Base-by-base conservation (phyloP, 495 filamentous ascomycete species). In the Parathielavia hyrcaniae region DNA sequence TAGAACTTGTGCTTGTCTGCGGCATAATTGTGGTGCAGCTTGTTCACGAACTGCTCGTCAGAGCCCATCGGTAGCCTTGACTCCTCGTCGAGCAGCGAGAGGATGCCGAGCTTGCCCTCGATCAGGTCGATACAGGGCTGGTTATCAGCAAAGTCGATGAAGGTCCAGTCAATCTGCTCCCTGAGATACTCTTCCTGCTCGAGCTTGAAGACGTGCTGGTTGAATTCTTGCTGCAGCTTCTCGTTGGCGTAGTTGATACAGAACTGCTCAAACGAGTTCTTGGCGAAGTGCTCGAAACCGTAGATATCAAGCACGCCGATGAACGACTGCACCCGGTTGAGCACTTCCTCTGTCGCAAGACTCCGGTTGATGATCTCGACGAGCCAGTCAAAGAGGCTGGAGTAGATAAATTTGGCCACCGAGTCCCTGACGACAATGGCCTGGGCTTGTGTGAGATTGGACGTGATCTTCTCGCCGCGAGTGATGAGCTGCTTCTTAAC, bases 231-330 rank as follows among this genome's bases (percentile, higher is more conserved):
- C 68, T 99, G 93, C 36, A 99, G 76, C 72, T 99, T 99, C 73
- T 99, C 93, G 73, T 99, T 99, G 69, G 93, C 93, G 64, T 97
- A 99, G 75, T 99, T 99, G 81, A 99, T 99, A 71, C 93, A 99
- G 72, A 99, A 99, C 71, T 99, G 93, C 73, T 99, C 93, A 65
- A 99, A 99, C 10, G 95, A 97, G 77, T 99, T 99, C 77, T 96
- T 97, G 50, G 95, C 92, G 66, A 99, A 99, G 74, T 99, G 93
- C 72, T 99, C 93, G 70, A 99, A 99, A 44, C 93, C 93, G 77
- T 99, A 99, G 63, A 99, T 99, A 89, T 99, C 93, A 53, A 99
- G 83, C 39, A 99, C 93, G 65, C 93, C 93, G 64, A 99, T 99
- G 75, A 99, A 99, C n/a, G 89, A 91, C 61, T 76, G 81, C 70